Percentiles rank a stretch among this genome's conserved stretches.
These are phyloP conservation scores for Camelina hispida DNA, from an alignment of 345 rosid species.

Conservation along the genomic window DNA sequence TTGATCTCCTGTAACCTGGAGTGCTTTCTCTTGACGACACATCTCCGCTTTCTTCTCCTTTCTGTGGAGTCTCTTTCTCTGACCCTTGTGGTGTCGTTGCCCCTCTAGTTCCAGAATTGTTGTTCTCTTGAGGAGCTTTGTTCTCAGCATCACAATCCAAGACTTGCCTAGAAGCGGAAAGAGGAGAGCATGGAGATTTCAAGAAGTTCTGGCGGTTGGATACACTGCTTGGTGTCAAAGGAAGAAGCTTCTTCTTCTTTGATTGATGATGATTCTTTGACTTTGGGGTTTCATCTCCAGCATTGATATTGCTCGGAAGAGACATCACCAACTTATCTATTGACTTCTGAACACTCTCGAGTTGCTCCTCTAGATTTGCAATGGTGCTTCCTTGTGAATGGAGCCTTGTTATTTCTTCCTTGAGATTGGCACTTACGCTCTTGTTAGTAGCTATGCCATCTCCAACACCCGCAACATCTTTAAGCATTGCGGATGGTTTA, in stretches of 20 bases:
- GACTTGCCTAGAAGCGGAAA: constrained; percentile 77
- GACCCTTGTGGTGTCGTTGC: constrained; percentile 45
- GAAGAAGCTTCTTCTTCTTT: constrained; percentile 85
- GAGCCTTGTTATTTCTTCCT: constrained; percentile 98
- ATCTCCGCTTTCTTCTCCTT: constrained; percentile 83
- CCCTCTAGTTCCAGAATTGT: constrained; percentile 47
- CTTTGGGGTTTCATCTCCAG: constrained; percentile 67
- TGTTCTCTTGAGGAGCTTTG: constrained; percentile 70
- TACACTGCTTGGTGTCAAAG: constrained; percentile 76
- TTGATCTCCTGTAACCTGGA: constrained; percentile 73
- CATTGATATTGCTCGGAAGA: constrained; percentile 68
- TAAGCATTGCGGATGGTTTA: constrained; percentile 49
- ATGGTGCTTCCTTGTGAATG: constrained; percentile 96
- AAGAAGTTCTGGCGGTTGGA: constrained; percentile 72
- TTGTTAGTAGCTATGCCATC: constrained; percentile 65
- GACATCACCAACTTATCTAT: constrained; percentile 96
- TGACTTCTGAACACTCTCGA: constrained; percentile 96
- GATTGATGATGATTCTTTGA: constrained; percentile 65
- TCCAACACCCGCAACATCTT: constrained; percentile 61
- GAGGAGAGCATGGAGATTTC: constrained; percentile 92
- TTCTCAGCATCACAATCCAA: constrained; percentile 79
- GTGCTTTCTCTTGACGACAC: constrained; percentile 80
- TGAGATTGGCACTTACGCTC: constrained; percentile 92
- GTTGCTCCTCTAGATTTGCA: constrained; percentile 92
- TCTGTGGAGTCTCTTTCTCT: constrained; percentile 77